phyloP scores from a whole-genome alignment of 2,329 filamentous ascomycete genomes.

The Eutypa lata region DNA sequence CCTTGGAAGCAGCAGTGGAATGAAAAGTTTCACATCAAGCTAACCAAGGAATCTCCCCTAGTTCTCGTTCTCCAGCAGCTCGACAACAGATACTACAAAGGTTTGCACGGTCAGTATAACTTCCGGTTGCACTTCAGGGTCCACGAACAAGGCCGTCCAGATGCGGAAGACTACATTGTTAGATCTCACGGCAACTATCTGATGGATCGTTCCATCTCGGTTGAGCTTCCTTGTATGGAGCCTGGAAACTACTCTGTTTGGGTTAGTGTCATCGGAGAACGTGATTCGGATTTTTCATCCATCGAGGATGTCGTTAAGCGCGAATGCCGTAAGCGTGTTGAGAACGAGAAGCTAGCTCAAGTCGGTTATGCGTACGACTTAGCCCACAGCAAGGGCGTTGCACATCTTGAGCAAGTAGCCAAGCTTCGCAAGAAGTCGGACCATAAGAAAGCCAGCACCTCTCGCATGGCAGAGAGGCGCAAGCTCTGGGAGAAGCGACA shows the following conservation, averaged over 20 bases:
- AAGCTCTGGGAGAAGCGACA: slow-evolving; percentile 49
- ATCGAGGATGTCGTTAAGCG: slow-evolving; percentile 56
- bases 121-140: slow-evolving; percentile 50
- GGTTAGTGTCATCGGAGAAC: slow-evolving; percentile 51
- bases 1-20: slow-evolving; percentile 62
- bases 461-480: slow-evolving; percentile 41
- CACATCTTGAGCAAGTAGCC: slow-evolving; percentile 47
- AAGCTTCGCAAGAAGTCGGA: slow-evolving; percentile 48
- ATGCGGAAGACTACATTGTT: slow-evolving; percentile 57
- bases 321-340: slow-evolving; percentile 43
- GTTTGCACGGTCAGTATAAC: slow-evolving; percentile 56
- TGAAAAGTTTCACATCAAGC: slow-evolving; percentile 57
- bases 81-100: slow-evolving; percentile 60
- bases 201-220: slow-evolving; percentile 56
- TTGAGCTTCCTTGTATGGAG: slow-evolving; percentile 54
- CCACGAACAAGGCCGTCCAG: slow-evolving; percentile 46
- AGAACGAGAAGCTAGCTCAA: slow-evolving; percentile 58
- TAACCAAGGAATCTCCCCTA: slow-evolving; percentile 54
- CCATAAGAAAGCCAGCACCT: slow-evolving; percentile 46
- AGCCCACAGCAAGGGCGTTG: slow-evolving; percentile 56
- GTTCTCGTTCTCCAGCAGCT: slow-evolving; percentile 61
- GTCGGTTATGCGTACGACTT: slow-evolving; percentile 58
- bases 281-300: slow-evolving; percentile 39
- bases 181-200: slow-evolving; percentile 57
- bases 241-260: slow-evolving; percentile 57